Evolutionary conservation across 2,329 filamentous ascomycete genomes (phyloP).

Genomic region (Calonectria pauciramosa): DNA sequence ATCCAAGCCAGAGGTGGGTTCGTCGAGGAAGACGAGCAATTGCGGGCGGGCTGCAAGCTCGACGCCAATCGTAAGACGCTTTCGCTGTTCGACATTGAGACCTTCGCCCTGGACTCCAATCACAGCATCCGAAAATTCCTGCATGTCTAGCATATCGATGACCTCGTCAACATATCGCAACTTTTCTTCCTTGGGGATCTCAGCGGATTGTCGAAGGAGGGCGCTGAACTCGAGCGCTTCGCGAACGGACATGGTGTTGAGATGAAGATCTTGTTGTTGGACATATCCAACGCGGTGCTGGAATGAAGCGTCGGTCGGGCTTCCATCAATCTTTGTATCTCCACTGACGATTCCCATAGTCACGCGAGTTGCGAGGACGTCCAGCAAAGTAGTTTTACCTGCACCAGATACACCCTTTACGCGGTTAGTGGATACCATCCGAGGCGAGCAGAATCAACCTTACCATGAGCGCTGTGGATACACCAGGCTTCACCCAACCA

Average conservation of each 20-base stretch:
- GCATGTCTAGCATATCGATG: constrained; percentile 53
- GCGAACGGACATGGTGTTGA: constrained; percentile 76
- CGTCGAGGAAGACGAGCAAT: constrained; percentile 81
- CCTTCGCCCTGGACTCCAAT: constrained; percentile 65
- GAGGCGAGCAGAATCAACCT: constrained; percentile 41
- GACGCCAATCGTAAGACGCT: constrained; percentile 80
- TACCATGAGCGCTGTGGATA: constrained; percentile 79
- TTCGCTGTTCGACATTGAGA: constrained; percentile 59
- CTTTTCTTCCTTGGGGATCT: constrained; percentile 56
- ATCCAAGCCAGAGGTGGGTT: constrained; percentile 83
- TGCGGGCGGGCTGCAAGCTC: constrained; percentile 81
- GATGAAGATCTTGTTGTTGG: constrained; percentile 79
- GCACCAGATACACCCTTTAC: constrained; percentile 75
- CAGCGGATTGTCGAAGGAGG: constrained; percentile 74
- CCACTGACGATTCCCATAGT: constrained; percentile 81
- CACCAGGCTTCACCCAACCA: constrained; percentile 84
- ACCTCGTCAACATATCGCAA: constrained; percentile 48
- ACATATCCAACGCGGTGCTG: constrained; percentile 80
- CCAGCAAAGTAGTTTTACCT: constrained; percentile 82
- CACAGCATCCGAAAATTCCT: constrained; percentile 79
- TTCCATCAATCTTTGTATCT: constrained; percentile 78
- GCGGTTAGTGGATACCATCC: background rate
- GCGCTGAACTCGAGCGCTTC: constrained; percentile 70
- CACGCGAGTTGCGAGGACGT: constrained; percentile 79
- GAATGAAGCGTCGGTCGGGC: constrained; percentile 71